These are phyloP conservation scores for Diaporthe australafricana DNA, from an alignment of 2,329 filamentous ascomycete species.

Conservation along the genomic window DNA sequence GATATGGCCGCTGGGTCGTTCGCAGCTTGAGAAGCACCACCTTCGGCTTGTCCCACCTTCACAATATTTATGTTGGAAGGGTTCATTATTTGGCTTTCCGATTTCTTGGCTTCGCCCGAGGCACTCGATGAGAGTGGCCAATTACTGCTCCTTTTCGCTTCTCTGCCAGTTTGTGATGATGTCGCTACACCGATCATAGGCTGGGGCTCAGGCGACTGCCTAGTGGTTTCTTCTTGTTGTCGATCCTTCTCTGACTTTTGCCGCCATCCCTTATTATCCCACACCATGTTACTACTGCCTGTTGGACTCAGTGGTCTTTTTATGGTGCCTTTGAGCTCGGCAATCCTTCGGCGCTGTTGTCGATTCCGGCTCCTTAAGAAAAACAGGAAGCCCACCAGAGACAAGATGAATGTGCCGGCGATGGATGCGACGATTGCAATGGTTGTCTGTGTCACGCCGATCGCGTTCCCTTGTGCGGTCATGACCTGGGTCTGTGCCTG, in stretches of 20 bases:
- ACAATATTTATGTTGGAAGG: slow-evolving; percentile 1
- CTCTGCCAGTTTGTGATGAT: not conserved
- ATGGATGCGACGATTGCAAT: slow-evolving; percentile 26
- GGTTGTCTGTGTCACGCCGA: not conserved
- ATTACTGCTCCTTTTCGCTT: slow-evolving; percentile 17
- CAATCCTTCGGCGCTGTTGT: not conserved
- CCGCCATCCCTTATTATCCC: slow-evolving; percentile 12
- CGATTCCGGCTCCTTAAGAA: slow-evolving; percentile 14
- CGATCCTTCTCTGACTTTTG: not conserved
- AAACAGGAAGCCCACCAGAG: slow-evolving; percentile 18
- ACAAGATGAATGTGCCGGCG: slow-evolving; percentile 18
- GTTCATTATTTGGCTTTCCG: not conserved
- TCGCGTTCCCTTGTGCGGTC: not conserved
- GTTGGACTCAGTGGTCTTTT: slow-evolving; percentile 7
- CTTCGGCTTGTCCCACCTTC: slow-evolving; percentile 7
- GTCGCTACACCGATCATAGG: not conserved
- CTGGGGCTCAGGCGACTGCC: not conserved
- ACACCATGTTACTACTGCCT: slow-evolving; percentile 19
- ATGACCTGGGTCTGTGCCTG: slow-evolving; percentile 25
- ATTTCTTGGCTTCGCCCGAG: not conserved
- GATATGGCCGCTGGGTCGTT: not conserved
- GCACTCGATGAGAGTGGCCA: slow-evolving; percentile 10
- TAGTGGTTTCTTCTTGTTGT: not conserved
- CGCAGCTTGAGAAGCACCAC: not conserved
- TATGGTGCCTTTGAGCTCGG: slow-evolving; percentile 5